phyloP scores from a whole-genome alignment of 257 asterid genomes.

The Rubia yunnanensis region DNA sequence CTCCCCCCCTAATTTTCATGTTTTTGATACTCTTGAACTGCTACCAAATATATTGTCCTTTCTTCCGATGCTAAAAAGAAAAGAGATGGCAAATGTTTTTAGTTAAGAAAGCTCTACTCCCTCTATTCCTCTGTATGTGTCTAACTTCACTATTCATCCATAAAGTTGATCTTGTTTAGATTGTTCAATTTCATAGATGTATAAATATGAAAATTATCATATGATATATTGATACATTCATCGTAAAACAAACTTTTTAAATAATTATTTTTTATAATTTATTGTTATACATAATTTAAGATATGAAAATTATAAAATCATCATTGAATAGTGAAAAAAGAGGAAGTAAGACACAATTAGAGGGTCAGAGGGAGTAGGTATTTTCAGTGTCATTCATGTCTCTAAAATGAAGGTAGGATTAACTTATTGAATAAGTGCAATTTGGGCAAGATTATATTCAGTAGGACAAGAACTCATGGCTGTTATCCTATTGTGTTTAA shows the following conservation, averaged over 20 bases:
- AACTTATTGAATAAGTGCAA: background rate
- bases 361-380: background rate
- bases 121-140: no score
- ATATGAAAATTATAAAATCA: no score
- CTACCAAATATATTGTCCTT: background rate
- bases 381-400: background rate
- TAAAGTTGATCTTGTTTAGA: no score
- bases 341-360: no score
- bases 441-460: background rate
- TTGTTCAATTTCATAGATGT: no score
- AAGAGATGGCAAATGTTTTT: background rate
- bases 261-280: no score
- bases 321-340: no score
- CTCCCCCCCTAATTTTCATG: background rate
- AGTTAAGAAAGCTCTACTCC: background rate
- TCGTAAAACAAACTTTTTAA: no score
- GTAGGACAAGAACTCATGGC: background rate
- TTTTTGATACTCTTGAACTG: background rate
- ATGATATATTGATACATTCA: no score
- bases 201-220: no score
- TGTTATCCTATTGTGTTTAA: background rate
- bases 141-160: no score
- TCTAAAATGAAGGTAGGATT: background rate
- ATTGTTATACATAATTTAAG: no score
- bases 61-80: background rate